Conservation (phyloP, 116 monocot genomes). For the Iris pallida region DNA sequence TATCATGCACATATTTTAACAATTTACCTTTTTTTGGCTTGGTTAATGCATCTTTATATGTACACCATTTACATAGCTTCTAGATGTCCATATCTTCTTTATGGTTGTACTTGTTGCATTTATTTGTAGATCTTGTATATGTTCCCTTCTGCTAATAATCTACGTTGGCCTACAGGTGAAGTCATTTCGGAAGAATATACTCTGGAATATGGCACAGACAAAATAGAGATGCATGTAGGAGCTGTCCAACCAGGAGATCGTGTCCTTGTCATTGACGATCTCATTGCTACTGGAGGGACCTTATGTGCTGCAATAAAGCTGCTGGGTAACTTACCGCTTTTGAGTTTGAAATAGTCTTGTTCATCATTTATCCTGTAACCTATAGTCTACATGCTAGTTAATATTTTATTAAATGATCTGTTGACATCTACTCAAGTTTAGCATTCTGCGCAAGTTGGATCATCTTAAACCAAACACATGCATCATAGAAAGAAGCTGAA, state of each 20-base stretch:
- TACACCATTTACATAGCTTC: too few relatives aligned
- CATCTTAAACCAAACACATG: too few relatives aligned
- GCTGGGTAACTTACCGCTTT: conserved; percentile 30
- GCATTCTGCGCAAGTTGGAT: too few relatives aligned
- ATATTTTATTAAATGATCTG: not conserved
- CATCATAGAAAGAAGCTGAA: too few relatives aligned
- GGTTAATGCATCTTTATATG: too few relatives aligned
- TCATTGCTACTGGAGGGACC: conserved; percentile 78
- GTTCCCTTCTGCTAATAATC: not conserved
- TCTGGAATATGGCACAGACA: conserved; percentile 73
- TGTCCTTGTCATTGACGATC: conserved; percentile 62
- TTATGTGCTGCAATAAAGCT: conserved; percentile 58
- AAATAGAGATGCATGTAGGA: conserved; percentile 85
- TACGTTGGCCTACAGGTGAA: conserved; percentile 35
- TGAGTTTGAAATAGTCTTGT: not conserved
- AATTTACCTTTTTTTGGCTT: too few relatives aligned
- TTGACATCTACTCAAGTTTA: too few relatives aligned
- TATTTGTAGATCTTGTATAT: too few relatives aligned
- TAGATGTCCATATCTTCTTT: too few relatives aligned
- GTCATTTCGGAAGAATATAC: conserved; percentile 82
- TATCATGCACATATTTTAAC: too few relatives aligned
- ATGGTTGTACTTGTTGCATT: too few relatives aligned
- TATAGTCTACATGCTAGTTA: not conserved
- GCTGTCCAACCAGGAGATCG: conserved; percentile 62
- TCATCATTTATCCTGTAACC: not conserved